These are phyloP conservation scores for Fonsecaea pedrosoi DNA, from an alignment of 2,329 filamentous ascomycete species.

Conservation along the genomic window DNA sequence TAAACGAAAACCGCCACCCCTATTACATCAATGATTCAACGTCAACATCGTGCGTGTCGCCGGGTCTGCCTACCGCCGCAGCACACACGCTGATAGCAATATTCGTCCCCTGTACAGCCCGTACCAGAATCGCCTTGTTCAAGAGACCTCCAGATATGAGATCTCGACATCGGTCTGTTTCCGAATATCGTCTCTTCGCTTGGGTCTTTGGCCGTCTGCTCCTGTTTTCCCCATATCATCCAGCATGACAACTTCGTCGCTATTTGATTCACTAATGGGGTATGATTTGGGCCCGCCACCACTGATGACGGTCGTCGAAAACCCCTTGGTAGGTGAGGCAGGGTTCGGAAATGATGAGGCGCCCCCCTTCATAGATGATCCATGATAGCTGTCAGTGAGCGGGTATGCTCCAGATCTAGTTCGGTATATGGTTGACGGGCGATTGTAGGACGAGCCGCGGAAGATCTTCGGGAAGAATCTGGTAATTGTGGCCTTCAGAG, in stretches of 20 bases:
- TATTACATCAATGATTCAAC: neutral
- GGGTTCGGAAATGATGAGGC: neutral
- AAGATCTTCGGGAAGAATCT: conserved; percentile 16
- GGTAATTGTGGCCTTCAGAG: conserved; percentile 14
- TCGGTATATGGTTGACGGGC: conserved; percentile 5
- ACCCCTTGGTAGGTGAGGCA: conserved; percentile 5
- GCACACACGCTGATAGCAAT: neutral
- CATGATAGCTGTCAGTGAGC: conserved; percentile 4
- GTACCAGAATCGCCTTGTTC: neutral
- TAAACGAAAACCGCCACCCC: neutral
- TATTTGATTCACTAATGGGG: conserved; percentile 18
- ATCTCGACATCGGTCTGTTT: conserved; percentile 19
- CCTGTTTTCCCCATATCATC: conserved; percentile 14
- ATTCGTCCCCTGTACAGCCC: neutral
- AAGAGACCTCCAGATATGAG: neutral
- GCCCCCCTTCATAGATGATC: conserved; percentile 7
- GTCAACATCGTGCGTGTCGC: neutral
- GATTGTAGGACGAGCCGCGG: conserved; percentile 17
- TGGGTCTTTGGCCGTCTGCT: neutral
- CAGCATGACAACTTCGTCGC: conserved; percentile 21
- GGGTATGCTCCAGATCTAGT: conserved; percentile 6
- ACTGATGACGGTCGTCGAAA: conserved; percentile 3
- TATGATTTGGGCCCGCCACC: conserved; percentile 8
- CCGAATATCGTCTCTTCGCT: conserved; percentile 8
- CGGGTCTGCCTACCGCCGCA: neutral